A percentile compares a stretch with the other conserved stretches of the same genome.
phyloP scores from a whole-genome alignment of 345 rosid genomes.

The Ceriops zippeliana region DNA sequence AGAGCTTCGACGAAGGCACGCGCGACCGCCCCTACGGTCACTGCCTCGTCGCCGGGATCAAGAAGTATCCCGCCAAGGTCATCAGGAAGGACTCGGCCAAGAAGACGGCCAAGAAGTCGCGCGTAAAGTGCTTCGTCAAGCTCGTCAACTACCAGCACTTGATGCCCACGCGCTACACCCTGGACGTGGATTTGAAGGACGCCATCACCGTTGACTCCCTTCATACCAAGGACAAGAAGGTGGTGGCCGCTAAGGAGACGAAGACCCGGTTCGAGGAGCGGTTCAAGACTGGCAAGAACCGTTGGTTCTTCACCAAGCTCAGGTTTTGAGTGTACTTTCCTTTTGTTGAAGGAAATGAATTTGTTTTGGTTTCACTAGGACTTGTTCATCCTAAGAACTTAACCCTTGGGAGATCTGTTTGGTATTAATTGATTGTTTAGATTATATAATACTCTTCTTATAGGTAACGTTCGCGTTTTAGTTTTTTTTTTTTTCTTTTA shows the following conservation, averaged over 20 bases:
- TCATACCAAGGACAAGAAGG: constrained; percentile 23
- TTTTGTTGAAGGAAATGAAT: not conserved
- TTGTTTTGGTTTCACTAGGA: not conserved
- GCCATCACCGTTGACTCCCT: constrained; percentile 3
- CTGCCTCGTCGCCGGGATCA: constrained; percentile 22
- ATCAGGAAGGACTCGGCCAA: constrained; percentile 24
- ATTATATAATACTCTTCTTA: no score
- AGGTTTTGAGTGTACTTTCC: constrained; percentile 9
- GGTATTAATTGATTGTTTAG: no score
- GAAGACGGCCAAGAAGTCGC: constrained; percentile 26
- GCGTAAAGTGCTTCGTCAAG: constrained; percentile 28
- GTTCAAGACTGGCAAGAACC: constrained; percentile 30
- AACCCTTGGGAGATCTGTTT: no score
- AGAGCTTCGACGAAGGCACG: constrained; percentile 19
- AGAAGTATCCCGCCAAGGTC: constrained; percentile 26
- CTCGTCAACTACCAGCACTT: constrained; percentile 25
- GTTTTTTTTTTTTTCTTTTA: no score
- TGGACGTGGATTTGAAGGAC: constrained; percentile 30
- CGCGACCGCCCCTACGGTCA: constrained; percentile 19
- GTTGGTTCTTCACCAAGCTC: constrained; percentile 32
- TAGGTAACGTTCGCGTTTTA: no score
- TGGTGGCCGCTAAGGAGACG: constrained; percentile 17
- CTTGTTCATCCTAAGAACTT: no score
- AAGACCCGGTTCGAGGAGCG: constrained; percentile 25
- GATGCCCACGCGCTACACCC: constrained; percentile 26